These are phyloP conservation scores for Lupinus albus DNA, from an alignment of 306 rosid species.

Conservation along the genomic window DNA sequence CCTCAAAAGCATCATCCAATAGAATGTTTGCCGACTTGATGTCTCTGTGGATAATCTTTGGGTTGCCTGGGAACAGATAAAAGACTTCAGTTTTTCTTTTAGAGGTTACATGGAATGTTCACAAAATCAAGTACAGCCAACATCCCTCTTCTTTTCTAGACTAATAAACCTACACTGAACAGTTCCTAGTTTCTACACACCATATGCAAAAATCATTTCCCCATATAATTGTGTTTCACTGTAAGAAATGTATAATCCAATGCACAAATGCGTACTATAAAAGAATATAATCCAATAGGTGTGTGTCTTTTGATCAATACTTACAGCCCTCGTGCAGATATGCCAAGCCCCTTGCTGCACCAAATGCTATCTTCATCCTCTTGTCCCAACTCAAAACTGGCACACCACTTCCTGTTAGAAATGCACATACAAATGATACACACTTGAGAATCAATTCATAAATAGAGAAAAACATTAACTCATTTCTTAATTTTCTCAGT, in stretches of 20 bases:
- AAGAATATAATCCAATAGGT: not conserved
- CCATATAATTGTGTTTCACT: not conserved
- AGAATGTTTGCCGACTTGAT: slow-evolving; percentile 92
- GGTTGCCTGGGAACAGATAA: slow-evolving; percentile 66
- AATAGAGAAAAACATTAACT: not conserved
- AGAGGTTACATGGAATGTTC: slow-evolving; percentile 1
- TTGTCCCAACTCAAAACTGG: slow-evolving; percentile 78
- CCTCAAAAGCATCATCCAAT: slow-evolving; percentile 76
- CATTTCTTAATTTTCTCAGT: not conserved
- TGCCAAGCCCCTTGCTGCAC: slow-evolving; percentile 90
- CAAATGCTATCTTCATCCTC: slow-evolving; percentile 82
- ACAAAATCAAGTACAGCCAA: slow-evolving; percentile 7
- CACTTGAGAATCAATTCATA: slow-evolving; percentile 26
- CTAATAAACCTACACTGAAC: not conserved
- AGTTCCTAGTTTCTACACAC: not conserved
- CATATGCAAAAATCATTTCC: not conserved
- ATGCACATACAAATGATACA: slow-evolving; percentile 6
- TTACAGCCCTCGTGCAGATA: slow-evolving; percentile 91
- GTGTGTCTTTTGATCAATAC: slow-evolving; percentile 19
- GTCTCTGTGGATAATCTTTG: slow-evolving; percentile 92
- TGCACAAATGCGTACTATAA: not conserved
- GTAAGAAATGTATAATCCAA: not conserved
- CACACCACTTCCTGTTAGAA: slow-evolving; percentile 52
- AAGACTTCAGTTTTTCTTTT: slow-evolving; percentile 26
- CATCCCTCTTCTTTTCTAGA: not conserved